Evolutionary conservation across 352 stramenopile species (phyloP), one percentile per base, ranked within the genome.

Genomic region (Aphanomyces euteiches): DNA sequence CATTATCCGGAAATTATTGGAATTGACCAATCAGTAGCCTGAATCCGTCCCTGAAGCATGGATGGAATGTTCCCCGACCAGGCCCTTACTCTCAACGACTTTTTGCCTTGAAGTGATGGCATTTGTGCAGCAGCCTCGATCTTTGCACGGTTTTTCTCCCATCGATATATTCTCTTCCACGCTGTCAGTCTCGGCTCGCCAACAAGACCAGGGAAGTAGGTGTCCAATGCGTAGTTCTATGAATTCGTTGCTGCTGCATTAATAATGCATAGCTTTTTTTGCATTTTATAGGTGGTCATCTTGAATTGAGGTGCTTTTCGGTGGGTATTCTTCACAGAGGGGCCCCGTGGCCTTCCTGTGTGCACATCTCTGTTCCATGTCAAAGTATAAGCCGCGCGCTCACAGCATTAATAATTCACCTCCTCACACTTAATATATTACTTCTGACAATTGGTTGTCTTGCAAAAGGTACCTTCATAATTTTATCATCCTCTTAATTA

Each of bases 201-300:
- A 57, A 21, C 36, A 21, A 57, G 48, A 21, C 48, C 48, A 21
- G 48, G 48, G 12, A 57, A 57, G 17, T 36, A 57, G 48, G 15
- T 36, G 15, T 57, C 8, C 43, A 21, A 57, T n/a, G n/a, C n/a
- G n/a, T n/a, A n/a, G n/a, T n/a, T n/a, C n/a, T 34, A 21, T 57
- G 15, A n/a, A n/a, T n/a, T n/a, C n/a, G n/a, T n/a, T 36, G 15
- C 7, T 7, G 48, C 19, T 36, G 48, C 36, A 21, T 57, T 57
- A 57, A 57, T 57, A 57, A 57, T n/a, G 17, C 48, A 57, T 34
- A 57, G 48, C 48, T 57, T 57, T 21, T 57, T 57, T 34, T 15
- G 7, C 15, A 57, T 57, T 15, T 15, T 36, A 57, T 36, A 57
- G 6, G 48, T 36, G 48, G n/a, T 57, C 15, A 57, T 57, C 19